Evolutionary conservation across 345 rosid species (phyloP).

Genomic region (Eucalyptus cloeziana): DNA sequence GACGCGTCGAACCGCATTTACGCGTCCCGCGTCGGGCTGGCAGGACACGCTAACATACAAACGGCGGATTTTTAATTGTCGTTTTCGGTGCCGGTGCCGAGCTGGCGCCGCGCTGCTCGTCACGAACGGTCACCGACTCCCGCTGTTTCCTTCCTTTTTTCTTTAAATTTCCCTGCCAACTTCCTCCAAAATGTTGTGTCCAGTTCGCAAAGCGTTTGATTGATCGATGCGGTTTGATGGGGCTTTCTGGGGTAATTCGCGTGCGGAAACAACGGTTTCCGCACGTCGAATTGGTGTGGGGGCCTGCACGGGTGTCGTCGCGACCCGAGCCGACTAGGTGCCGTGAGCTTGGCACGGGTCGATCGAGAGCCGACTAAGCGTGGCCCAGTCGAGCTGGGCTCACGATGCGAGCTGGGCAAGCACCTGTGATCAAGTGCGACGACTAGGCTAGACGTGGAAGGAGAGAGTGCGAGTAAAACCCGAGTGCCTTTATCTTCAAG

Average conservation of each 20-base stretch:
- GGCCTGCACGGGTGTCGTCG: rapidly evolving
- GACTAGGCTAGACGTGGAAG: too few relatives aligned
- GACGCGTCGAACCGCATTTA: not conserved
- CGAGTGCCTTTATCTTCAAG: too few relatives aligned
- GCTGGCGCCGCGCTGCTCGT: not conserved
- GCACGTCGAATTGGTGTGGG: not conserved
- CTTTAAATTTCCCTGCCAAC: not conserved
- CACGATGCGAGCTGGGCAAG: too few relatives aligned
- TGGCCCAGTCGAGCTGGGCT: too few relatives aligned
- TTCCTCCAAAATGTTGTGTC: not conserved
- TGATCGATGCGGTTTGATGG: not conserved
- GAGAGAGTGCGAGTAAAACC: too few relatives aligned
- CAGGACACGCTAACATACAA: rapidly evolving
- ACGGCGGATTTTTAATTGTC: not conserved
- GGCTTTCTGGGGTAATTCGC: rapidly evolving
- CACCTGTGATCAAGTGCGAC: too few relatives aligned
- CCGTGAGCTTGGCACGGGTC: rapidly evolving
- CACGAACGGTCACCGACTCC: not conserved
- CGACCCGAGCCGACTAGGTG: not conserved
- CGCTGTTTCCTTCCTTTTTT: not conserved
- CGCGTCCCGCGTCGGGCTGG: not conserved
- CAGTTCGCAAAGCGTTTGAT: not conserved
- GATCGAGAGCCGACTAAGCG: too few relatives aligned
- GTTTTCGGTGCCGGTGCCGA: not conserved
- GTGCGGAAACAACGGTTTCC: not conserved